Percentiles rank a stretch among this genome's conserved stretches.
Conservation (phyloP, 2,329 filamentous ascomycete species). For the Apiospora kogelbergensis region DNA sequence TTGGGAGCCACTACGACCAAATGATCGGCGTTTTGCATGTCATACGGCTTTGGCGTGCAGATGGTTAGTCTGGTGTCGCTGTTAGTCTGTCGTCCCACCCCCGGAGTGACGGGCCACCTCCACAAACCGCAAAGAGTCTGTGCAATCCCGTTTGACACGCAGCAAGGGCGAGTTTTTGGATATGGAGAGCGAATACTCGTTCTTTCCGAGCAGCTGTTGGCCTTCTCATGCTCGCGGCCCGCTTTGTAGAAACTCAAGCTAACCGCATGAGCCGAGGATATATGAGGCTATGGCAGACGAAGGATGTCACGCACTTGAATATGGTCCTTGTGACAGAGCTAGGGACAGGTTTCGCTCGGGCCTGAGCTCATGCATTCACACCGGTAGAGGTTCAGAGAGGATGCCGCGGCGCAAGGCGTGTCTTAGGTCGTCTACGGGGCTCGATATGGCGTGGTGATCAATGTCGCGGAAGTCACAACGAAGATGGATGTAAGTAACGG, state of each 20-base stretch:
- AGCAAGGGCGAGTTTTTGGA: neutral
- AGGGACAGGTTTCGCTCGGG: too few species aligned
- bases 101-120: neutral
- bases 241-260: neutral
- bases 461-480: too few species aligned
- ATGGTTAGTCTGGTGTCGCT: neutral
- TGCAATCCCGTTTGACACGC: neutral
- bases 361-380: neutral
- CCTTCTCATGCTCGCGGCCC: neutral
- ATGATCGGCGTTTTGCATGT: neutral
- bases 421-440: too few species aligned
- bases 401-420: neutral
- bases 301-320: too few species aligned
- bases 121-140: neutral
- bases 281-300: accelerated
- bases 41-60: neutral
- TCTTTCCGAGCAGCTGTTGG: neutral
- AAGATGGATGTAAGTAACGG: neutral
- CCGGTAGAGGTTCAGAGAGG: neutral
- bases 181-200: too few species aligned
- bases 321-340: too few species aligned
- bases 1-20: neutral
- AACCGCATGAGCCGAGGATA: too few species aligned
- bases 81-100: neutral
- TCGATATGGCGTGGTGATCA: too few species aligned